Evolutionary conservation across 176 grass and related monocot genomes (phyloP).

Genomic region (Musa acuminata): DNA sequence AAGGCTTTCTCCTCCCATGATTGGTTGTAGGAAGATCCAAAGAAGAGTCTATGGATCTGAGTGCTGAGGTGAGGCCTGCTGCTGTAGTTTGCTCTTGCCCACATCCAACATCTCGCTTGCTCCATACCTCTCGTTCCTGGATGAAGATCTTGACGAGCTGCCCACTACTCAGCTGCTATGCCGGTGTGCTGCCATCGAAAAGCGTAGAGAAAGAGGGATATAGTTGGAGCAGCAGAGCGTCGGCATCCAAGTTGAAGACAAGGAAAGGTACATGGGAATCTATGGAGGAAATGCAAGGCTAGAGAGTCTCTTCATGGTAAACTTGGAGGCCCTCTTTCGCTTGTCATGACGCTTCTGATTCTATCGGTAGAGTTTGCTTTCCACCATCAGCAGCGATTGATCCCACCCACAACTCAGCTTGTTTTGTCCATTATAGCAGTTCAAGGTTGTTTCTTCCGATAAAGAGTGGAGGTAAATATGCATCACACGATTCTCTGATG

Average conservation of each 20-base stretch:
- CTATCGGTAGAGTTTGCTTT: too few relatives aligned
- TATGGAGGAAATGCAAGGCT: neutral
- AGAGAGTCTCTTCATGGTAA: conserved; percentile 1
- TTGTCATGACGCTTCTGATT: too few relatives aligned
- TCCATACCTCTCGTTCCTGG: conserved; percentile 22
- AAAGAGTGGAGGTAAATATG: too few relatives aligned
- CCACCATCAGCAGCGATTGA: too few relatives aligned
- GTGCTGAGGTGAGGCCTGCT: conserved; percentile 19
- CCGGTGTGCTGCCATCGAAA: too few relatives aligned
- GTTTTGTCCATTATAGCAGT: too few relatives aligned
- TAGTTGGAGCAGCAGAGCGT: conserved; percentile 11
- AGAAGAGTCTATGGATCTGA: neutral
- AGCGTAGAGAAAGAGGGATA: neutral
- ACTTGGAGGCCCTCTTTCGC: neutral
- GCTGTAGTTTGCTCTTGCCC: conserved; percentile 24
- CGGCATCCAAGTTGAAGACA: conserved; percentile 21
- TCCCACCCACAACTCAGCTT: too few relatives aligned
- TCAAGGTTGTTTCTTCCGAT: too few relatives aligned
- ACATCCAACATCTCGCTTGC: conserved; percentile 44
- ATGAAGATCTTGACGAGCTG: neutral
- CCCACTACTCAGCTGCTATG: neutral
- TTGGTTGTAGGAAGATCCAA: conserved; percentile 18
- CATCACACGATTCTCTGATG: too few relatives aligned
- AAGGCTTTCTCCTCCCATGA: conserved; percentile 93
- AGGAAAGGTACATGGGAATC: conserved; percentile 18